phyloP scores from a whole-genome alignment of 352 stramenopile species.

The Globisporangium nodosum region DNA sequence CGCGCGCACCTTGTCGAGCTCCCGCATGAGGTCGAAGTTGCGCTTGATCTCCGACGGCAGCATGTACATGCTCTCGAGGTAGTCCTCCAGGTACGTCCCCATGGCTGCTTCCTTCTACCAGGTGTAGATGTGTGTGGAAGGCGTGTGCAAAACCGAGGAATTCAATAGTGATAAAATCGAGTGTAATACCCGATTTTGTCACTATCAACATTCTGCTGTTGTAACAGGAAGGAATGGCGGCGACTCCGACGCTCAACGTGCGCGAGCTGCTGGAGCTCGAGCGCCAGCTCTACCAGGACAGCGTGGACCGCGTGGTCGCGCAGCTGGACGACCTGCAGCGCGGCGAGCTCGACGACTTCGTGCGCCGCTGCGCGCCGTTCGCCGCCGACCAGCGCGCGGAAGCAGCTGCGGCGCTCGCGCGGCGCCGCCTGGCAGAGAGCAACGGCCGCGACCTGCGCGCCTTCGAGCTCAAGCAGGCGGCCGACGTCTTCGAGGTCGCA shows the following conservation, averaged over 20 bases:
- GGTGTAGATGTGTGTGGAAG: too few relatives aligned
- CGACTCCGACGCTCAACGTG: conserved; percentile 34
- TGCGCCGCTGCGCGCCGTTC: conserved; percentile 53
- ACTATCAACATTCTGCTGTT: not conserved
- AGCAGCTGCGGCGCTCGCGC: conserved; percentile 39
- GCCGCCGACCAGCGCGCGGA: conserved; percentile 42
- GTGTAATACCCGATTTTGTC: not conserved
- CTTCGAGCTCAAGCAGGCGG: conserved; percentile 70
- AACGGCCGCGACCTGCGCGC: conserved; percentile 60
- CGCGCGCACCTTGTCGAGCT: conserved; percentile 71
- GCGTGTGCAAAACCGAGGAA: too few relatives aligned
- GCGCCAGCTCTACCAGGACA: conserved; percentile 79
- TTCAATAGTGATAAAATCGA: too few relatives aligned
- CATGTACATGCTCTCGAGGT: conserved; percentile 87
- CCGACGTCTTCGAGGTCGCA: conserved; percentile 42
- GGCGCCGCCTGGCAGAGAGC: conserved; percentile 40
- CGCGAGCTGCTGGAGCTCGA: conserved; percentile 76
- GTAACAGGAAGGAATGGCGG: too few relatives aligned
- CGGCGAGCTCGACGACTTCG: conserved; percentile 56
- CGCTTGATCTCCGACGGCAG: conserved; percentile 86
- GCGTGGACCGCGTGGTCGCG: conserved; percentile 52
- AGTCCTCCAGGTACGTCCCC: conserved; percentile 86
- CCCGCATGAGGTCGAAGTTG: conserved; percentile 88
- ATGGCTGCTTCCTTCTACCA: conserved; percentile 21
- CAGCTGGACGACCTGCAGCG: conserved; percentile 42